These are phyloP conservation scores for Aphanomyces invadans DNA, from an alignment of 352 stramenopile genomes.

Conservation along the genomic window DNA sequence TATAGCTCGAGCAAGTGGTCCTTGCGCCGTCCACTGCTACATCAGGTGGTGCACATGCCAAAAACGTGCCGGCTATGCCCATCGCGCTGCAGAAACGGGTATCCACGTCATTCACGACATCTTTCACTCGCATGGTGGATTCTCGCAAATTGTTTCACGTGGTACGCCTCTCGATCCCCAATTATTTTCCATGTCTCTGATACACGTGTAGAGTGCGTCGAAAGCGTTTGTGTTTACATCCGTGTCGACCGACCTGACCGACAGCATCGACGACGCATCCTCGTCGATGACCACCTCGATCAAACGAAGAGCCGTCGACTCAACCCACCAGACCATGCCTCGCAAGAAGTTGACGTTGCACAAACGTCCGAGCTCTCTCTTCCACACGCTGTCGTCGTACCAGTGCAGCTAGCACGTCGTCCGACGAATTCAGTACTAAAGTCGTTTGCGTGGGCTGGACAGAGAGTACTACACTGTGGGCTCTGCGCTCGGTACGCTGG, in stretches of 20 bases:
- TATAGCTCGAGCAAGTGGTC: conserved; percentile 30
- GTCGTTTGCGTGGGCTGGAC: no score
- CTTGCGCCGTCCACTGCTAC: neutral
- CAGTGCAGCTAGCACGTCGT: conserved; percentile 33
- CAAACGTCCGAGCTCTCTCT: conserved; percentile 46
- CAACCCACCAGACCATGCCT: no score
- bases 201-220: conserved; percentile 25
- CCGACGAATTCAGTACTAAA: neutral
- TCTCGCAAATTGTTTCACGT: conserved; percentile 67
- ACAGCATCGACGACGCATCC: conserved; percentile 21
- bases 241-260: neutral
- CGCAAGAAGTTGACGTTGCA: conserved; percentile 31
- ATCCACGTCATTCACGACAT: conserved; percentile 37
- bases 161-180: conserved; percentile 25
- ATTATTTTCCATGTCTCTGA: neutral
- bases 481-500: no score
- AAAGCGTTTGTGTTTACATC: conserved; percentile 78
- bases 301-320: neutral
- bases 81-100: conserved; percentile 21
- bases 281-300: neutral
- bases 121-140: conserved; percentile 55
- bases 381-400: conserved; percentile 63
- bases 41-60: neutral
- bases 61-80: neutral
- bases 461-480: no score